Evolutionary conservation across 306 rosid genomes (phyloP).

Genomic region (Pueraria montana): DNA sequence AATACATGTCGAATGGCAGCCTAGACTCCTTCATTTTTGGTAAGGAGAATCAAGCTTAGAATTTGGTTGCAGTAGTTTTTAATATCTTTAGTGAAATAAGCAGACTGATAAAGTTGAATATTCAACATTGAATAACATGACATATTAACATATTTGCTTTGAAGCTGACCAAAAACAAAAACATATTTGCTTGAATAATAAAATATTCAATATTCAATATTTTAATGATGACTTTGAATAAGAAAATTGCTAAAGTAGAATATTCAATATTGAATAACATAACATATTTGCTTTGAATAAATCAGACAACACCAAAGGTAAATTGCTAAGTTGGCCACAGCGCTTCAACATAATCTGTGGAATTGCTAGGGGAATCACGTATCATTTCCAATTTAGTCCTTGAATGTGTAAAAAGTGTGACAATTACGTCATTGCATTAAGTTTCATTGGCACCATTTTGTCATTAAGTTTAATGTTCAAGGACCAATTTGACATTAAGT

Average conservation of each 20-base stretch:
- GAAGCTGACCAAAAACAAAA: too few relatives aligned
- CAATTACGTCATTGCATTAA: too few relatives aligned
- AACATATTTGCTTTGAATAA: neutral
- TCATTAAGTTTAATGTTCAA: too few relatives aligned
- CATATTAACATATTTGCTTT: neutral
- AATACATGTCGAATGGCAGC: too few relatives aligned
- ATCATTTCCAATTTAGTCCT: too few relatives aligned
- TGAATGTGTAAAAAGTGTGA: too few relatives aligned
- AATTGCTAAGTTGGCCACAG: slow-evolving; percentile 52
- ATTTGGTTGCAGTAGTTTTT: slow-evolving; percentile 9
- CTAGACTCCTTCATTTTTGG: slow-evolving; percentile 48
- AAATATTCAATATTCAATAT: too few relatives aligned
- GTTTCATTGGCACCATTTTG: too few relatives aligned
- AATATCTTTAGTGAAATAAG: neutral
- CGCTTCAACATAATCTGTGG: slow-evolving; percentile 61
- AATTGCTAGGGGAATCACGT: slow-evolving; percentile 61
- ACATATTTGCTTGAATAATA: too few relatives aligned
- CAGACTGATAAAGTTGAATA: neutral
- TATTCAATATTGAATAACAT: slow-evolving; percentile 12
- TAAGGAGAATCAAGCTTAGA: slow-evolving; percentile 8
- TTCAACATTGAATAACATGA: slow-evolving; percentile 6
- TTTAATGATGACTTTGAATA: neutral
- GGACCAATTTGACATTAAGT: too few relatives aligned
- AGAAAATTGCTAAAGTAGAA: neutral
- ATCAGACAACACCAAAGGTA: slow-evolving; percentile 42